Percentiles rank a stretch among this genome's conserved stretches.
These are phyloP conservation scores for Tubosaeta sp. DNA, from an alignment of 768 basidiomycete species.

Conservation along the genomic window DNA sequence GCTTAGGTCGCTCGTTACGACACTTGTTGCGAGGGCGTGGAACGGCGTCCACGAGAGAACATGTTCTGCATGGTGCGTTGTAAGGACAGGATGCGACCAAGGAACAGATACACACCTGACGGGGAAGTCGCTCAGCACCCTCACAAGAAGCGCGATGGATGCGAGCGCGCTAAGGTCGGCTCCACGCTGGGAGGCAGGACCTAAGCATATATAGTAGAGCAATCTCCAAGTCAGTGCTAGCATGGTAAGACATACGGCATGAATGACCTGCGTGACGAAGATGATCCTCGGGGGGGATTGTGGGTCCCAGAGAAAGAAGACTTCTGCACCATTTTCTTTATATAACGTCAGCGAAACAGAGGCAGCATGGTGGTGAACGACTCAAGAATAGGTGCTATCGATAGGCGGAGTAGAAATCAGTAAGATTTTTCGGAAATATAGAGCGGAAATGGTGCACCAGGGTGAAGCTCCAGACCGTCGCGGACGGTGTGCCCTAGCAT, in stretches of 20 bases:
- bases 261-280: slow-evolving; percentile 27
- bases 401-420: slow-evolving; percentile 25
- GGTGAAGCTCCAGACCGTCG: slow-evolving; percentile 15
- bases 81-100: slow-evolving; percentile 9
- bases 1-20: slow-evolving; percentile 71
- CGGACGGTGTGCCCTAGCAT: slow-evolving; percentile 4
- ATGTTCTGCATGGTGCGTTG: slow-evolving; percentile 16
- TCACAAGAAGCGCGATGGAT: slow-evolving; percentile 72
- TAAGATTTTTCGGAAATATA: slow-evolving; percentile 19
- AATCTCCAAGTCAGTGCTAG: slow-evolving; percentile 8
- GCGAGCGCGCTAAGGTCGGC: slow-evolving; percentile 53
- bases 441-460: slow-evolving; percentile 20
- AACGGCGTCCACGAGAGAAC: slow-evolving; percentile 49
- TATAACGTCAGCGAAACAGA: slow-evolving; percentile 25
- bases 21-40: slow-evolving; percentile 66
- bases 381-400: slow-evolving; percentile 20
- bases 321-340: slow-evolving; percentile 25
- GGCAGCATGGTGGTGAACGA: slow-evolving; percentile 18
- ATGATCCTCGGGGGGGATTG: slow-evolving; percentile 29
- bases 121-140: slow-evolving; percentile 56
- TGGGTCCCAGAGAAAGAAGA: slow-evolving; percentile 28
- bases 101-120: slow-evolving; percentile 36
- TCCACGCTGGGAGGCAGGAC: slow-evolving; percentile 39
- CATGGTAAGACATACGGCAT: slow-evolving; percentile 19
- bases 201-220: slow-evolving; percentile 11